Conservation (phyloP, 2,329 filamentous ascomycete genomes). For the Gremmenia infestans region DNA sequence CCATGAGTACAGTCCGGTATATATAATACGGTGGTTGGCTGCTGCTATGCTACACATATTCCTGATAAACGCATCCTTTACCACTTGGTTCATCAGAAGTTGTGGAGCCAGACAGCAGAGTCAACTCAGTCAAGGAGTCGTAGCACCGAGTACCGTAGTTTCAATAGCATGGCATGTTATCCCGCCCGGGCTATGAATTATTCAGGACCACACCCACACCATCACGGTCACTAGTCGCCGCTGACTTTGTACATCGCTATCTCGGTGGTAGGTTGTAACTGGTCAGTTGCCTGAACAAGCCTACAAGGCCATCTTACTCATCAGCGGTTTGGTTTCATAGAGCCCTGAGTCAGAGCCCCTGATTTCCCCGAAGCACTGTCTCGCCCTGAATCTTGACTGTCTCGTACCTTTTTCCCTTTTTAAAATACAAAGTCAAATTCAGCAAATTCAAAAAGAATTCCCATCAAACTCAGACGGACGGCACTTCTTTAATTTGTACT, state of each 20-base stretch:
- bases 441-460: neutral
- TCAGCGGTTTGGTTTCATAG: constrained; percentile 16
- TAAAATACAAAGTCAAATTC: neutral
- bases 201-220: constrained; percentile 4
- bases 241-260: neutral
- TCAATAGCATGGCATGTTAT: constrained; percentile 8
- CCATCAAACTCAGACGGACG: constrained; percentile 1
- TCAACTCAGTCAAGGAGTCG: neutral
- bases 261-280: neutral
- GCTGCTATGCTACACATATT: too few species aligned
- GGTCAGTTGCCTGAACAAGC: neutral
- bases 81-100: neutral
- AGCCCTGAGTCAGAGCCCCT: neutral
- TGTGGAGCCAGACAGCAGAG: neutral
- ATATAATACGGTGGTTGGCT: too few species aligned
- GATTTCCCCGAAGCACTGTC: neutral
- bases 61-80: neutral
- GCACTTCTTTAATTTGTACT: constrained; percentile 5
- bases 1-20: too few species aligned
- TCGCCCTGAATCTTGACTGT: neutral
- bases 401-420: too few species aligned
- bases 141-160: neutral
- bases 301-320: neutral
- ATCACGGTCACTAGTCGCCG: neutral
- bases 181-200: neutral